Percentiles rank a stretch among this genome's conserved stretches.
phyloP scores from a whole-genome alignment of 2,329 filamentous ascomycete genomes.

The Aspergillus sp. region DNA sequence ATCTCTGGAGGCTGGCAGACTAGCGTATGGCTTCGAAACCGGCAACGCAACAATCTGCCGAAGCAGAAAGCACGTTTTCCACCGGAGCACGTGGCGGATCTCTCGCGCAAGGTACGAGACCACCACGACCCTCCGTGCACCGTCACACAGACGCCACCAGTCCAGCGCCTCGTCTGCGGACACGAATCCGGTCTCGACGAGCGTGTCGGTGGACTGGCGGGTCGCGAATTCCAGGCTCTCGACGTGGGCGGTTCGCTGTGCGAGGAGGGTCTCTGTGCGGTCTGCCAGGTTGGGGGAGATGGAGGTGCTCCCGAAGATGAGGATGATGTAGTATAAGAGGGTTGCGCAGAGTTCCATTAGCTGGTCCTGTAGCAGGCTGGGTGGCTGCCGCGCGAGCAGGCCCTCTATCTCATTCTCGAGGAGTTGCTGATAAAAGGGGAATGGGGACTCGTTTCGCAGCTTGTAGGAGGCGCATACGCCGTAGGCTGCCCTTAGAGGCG shows the following conservation, averaged over 20 bases:
- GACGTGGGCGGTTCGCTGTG: not conserved
- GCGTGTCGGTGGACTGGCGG: not conserved
- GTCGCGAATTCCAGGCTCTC: not conserved
- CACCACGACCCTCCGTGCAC: not conserved
- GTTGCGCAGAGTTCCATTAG: not conserved
- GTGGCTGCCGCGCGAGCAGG: not conserved
- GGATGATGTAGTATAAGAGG: not conserved
- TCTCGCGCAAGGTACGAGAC: conserved; percentile 6
- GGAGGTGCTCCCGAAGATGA: not conserved
- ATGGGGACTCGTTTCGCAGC: not conserved
- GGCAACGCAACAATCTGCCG: conserved; percentile 3
- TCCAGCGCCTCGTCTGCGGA: not conserved
- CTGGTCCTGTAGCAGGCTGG: not conserved
- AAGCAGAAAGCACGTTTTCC: conserved; percentile 4
- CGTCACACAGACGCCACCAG: not conserved
- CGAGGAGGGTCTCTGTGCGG: not conserved
- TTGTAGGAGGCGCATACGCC: not conserved
- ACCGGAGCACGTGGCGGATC: not conserved
- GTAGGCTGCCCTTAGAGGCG: not conserved
- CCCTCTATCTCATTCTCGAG: not conserved
- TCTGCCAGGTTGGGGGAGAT: not conserved
- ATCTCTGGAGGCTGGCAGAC: not conserved
- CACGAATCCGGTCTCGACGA: not conserved
- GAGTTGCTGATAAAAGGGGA: not conserved
- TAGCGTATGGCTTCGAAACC: not conserved